Evolutionary conservation across 1,284 basidiomycete genomes (phyloP).

Genomic region (Cutaneotrichosporon daszewskae): DNA sequence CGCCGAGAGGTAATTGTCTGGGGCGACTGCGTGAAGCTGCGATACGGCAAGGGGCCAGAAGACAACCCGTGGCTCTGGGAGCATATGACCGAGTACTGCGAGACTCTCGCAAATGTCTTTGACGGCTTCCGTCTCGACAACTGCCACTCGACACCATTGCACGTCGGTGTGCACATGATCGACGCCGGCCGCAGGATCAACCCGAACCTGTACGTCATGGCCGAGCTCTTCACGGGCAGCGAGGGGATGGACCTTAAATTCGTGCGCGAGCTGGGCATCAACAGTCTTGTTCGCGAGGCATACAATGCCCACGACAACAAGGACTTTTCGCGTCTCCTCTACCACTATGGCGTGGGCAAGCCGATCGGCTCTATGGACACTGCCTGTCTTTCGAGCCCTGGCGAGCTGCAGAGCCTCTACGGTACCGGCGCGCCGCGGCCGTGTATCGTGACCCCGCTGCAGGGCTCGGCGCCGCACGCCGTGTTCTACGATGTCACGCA

Average conservation of each 20-base stretch:
- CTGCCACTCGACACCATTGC: slow-evolving; percentile 92
- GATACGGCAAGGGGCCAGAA: slow-evolving; percentile 71
- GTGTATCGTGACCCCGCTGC: slow-evolving; percentile 68
- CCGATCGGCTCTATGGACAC: slow-evolving; percentile 77
- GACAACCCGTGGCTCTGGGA: slow-evolving; percentile 94
- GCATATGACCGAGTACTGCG: slow-evolving; percentile 85
- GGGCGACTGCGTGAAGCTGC: slow-evolving; percentile 96
- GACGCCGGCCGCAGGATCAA: slow-evolving; percentile 84
- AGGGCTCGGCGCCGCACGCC: slow-evolving; percentile 81
- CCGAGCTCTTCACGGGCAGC: slow-evolving; percentile 93
- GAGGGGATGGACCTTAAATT: slow-evolving; percentile 89
- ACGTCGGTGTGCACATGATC: slow-evolving; percentile 85
- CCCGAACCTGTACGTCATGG: slow-evolving; percentile 89
- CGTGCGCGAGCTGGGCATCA: slow-evolving; percentile 82
- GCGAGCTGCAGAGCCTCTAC: slow-evolving; percentile 65
- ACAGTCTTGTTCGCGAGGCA: slow-evolving; percentile 84
- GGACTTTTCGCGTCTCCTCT: slow-evolving; percentile 75
- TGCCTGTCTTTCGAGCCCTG: slow-evolving; percentile 68
- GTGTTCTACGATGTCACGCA: slow-evolving; percentile 91
- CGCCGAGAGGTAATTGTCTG: slow-evolving; percentile 94
- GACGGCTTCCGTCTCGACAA: slow-evolving; percentile 97
- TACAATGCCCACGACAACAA: slow-evolving; percentile 84
- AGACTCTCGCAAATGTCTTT: slow-evolving; percentile 70
- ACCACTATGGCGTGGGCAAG: slow-evolving; percentile 81
- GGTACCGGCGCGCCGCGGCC: slow-evolving; percentile 68